Base-by-base conservation (phyloP, 2,329 filamentous ascomycete genomes). In the Elsinoe perseae region DNA sequence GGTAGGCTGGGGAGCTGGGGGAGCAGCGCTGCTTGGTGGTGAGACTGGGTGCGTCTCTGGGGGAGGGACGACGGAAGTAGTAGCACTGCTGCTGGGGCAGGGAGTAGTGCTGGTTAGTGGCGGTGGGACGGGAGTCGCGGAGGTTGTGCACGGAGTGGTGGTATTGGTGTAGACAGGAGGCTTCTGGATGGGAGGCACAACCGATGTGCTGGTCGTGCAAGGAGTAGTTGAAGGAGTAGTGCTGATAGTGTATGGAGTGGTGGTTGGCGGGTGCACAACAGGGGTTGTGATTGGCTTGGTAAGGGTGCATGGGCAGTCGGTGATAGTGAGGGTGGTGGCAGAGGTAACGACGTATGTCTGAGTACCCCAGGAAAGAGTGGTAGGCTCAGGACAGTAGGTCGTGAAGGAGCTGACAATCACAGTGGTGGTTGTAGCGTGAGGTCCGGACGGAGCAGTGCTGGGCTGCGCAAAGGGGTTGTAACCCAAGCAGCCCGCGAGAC, bases 341-440 rank as follows among this genome's bases (percentile, higher is more conserved):
- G 58, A 56, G 62, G 83, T 83, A 73, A 89, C 76, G 65, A 80
- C 85, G 79, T 86, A 87, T 73, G 84, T 87, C 70, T 79, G 76
- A 72, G 72, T 75, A 69, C 78, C 80, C 74, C 85, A 77, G 66
- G 79, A 80, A 72, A 88, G 72, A 64, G 75, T 71, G 64, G 85
- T 88, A 62, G 85, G 70, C 63, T 59, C 76, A 20, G 86, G 84
- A 82, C 86, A 89, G 81, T 78, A 87, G 68, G 85, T 89, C 73
- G 80, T 83, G 76, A 61, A 81, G 58, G 75, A 72, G 58, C 81
- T 83, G 62, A 88, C 80, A 62, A 82, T 75, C 77, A 85, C 81
- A 64, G 84, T 88, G 73, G 57, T 54, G 16, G 60, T 62, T 1
- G 54, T 53, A 21, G 38, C 42, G 32, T 36, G 32, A 16, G 23